These are phyloP conservation scores for Cupressus sempervirens DNA, from an alignment of 75 land plant genomes.

Conservation along the genomic window DNA sequence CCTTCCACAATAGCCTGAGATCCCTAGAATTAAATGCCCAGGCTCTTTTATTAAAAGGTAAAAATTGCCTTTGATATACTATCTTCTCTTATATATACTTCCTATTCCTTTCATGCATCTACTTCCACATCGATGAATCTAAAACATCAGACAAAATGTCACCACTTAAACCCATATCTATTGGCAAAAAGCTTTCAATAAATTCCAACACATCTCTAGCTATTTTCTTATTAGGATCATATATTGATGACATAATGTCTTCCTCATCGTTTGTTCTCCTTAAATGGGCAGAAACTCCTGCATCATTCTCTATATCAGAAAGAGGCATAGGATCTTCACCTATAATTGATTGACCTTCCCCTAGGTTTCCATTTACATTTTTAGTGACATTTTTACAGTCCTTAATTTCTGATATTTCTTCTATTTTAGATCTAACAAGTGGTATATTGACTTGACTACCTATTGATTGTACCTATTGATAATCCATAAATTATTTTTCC, in stretches of 20 bases:
- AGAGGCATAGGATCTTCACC: background rate
- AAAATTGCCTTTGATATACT: conserved; percentile 24
- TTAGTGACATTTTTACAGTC: background rate
- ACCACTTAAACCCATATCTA: background rate
- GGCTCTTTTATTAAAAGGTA: conserved; percentile 54
- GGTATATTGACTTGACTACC: background rate
- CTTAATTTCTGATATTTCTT: background rate
- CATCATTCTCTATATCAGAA: background rate
- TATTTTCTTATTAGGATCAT: conserved; percentile 30
- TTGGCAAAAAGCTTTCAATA: conserved; percentile 10
- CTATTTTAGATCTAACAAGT: background rate
- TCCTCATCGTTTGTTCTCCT: background rate
- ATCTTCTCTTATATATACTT: conserved; percentile 31
- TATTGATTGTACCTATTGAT: background rate
- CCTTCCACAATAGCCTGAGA: conserved; percentile 61
- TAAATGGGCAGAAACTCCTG: background rate
- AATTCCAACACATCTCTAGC: conserved; percentile 25
- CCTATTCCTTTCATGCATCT: conserved; percentile 14
- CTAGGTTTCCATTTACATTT: background rate
- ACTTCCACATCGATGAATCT: conserved; percentile 14
- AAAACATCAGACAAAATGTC: conserved; percentile 6
- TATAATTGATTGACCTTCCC: background rate
- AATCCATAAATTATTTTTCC: background rate
- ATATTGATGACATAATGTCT: conserved; percentile 15
- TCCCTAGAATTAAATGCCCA: conserved; percentile 54